phyloP scores from a whole-genome alignment of 495 filamentous ascomycete species.

The Podospora australis region DNA sequence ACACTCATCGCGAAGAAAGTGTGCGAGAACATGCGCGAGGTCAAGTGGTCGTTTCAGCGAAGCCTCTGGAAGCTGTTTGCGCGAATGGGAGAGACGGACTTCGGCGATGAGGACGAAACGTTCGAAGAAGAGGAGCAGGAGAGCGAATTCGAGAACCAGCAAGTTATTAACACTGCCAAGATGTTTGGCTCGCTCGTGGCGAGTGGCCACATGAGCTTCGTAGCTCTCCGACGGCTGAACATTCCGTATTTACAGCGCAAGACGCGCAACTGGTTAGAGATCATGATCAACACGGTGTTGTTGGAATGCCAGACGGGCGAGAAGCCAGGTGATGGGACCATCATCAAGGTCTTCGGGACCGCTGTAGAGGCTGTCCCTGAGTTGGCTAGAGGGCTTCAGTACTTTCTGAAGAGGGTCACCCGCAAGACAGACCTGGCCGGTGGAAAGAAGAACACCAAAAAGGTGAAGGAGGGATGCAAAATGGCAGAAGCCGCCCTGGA shows the following conservation, averaged over 20 bases:
- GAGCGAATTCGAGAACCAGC: slow-evolving; percentile 44
- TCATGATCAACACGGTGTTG: slow-evolving; percentile 69
- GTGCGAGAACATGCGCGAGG: slow-evolving; percentile 61
- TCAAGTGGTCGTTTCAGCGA: slow-evolving; percentile 79
- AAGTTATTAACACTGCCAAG: slow-evolving; percentile 85
- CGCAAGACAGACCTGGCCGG: slow-evolving; percentile 65
- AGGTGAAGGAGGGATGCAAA: slow-evolving; percentile 65
- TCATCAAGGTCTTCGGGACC: slow-evolving; percentile 63
- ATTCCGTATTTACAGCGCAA: slow-evolving; percentile 69
- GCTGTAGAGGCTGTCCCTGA: slow-evolving; percentile 53
- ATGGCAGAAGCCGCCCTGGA: slow-evolving; percentile 55
- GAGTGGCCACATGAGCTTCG: slow-evolving; percentile 56
- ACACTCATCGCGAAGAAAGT: slow-evolving; percentile 71
- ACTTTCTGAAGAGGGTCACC: slow-evolving; percentile 72
- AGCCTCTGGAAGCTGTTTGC: slow-evolving; percentile 84
- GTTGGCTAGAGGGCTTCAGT: slow-evolving; percentile 64
- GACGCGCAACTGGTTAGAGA: slow-evolving; percentile 69
- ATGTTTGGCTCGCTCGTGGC: slow-evolving; percentile 72
- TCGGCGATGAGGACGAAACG: slow-evolving; percentile 47
- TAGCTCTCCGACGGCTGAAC: slow-evolving; percentile 68
- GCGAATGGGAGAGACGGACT: slow-evolving; percentile 67
- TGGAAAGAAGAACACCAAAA: slow-evolving; percentile 52
- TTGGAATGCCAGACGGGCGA: slow-evolving; percentile 44
- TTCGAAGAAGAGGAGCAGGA: slow-evolving; percentile 47
- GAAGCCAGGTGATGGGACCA: slow-evolving; percentile 30